These are phyloP conservation scores for Trifolium repens DNA, from an alignment of 306 rosid genomes.

Conservation along the genomic window DNA sequence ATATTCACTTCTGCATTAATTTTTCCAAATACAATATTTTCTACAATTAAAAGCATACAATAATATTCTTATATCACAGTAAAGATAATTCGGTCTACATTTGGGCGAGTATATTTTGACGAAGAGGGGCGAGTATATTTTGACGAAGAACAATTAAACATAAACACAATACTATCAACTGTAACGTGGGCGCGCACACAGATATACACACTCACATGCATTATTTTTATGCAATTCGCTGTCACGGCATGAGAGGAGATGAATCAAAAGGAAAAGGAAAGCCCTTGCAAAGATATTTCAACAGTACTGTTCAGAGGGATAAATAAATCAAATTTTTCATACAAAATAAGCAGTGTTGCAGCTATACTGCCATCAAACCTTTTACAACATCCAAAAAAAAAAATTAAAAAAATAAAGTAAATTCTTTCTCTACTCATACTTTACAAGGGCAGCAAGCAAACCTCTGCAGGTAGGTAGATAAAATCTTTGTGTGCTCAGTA, in stretches of 20 bases:
- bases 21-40: too few relatives aligned
- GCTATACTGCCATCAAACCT: conserved; percentile 25
- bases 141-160: too few relatives aligned
- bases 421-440: conserved; percentile 30
- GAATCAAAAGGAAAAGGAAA: not conserved
- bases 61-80: too few relatives aligned
- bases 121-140: too few relatives aligned
- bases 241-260: not conserved
- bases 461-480: conserved; percentile 28
- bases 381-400: conserved; percentile 26
- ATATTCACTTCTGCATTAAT: too few relatives aligned
- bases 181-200: too few relatives aligned
- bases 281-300: conserved; percentile 6
- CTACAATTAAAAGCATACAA: too few relatives aligned
- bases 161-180: too few relatives aligned
- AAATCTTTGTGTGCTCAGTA: conserved; percentile 47
- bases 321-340: conserved; percentile 33
- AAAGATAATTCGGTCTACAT: too few relatives aligned
- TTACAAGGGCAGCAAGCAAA: conserved; percentile 37
- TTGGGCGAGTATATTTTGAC: too few relatives aligned
- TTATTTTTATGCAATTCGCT: not conserved
- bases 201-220: not conserved
- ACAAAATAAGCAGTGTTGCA: conserved; percentile 2
- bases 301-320: conserved; percentile 1
- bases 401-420: not conserved